Percentiles rank a stretch among this genome's conserved stretches.
Conservation (phyloP, 768 basidiomycete genomes). For the Suillus luteus region DNA sequence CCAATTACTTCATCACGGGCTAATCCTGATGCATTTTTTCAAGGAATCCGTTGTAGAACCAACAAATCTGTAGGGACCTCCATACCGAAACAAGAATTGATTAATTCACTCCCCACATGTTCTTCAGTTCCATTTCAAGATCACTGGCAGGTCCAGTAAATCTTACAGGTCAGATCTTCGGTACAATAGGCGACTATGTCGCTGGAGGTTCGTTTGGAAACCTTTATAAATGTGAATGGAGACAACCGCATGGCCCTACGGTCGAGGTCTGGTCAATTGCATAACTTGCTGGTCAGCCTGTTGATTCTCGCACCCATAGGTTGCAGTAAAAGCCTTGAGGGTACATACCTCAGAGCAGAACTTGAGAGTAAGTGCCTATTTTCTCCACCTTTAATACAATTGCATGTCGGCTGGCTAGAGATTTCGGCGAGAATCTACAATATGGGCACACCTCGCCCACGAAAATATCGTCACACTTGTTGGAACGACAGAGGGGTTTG, state of each 20-base stretch:
- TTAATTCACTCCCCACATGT: too few species aligned
- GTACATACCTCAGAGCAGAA: background rate
- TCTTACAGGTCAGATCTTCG: conserved; percentile 4
- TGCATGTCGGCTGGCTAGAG: conserved; percentile 6
- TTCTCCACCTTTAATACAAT: background rate
- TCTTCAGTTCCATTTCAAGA: too few species aligned
- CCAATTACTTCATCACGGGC: too few species aligned
- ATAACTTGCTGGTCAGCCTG: too few species aligned
- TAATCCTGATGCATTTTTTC: too few species aligned
- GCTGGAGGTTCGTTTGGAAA: background rate
- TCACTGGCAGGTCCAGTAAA: too few species aligned
- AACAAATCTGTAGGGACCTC: too few species aligned
- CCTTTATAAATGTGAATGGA: conserved; percentile 4
- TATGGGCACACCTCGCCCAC: conserved; percentile 21
- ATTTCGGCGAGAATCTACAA: conserved; percentile 19
- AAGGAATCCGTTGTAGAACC: too few species aligned
- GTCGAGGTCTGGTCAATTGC: background rate
- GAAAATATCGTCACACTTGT: conserved; percentile 21
- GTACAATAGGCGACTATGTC: background rate
- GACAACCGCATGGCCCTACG: background rate
- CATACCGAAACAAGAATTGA: too few species aligned
- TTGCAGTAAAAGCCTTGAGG: background rate
- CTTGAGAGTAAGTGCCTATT: background rate
- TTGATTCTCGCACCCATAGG: background rate
- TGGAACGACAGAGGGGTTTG: conserved; percentile 19